Base-by-base conservation (phyloP, 306 rosid genomes). In the Vachellia pachyceras region DNA sequence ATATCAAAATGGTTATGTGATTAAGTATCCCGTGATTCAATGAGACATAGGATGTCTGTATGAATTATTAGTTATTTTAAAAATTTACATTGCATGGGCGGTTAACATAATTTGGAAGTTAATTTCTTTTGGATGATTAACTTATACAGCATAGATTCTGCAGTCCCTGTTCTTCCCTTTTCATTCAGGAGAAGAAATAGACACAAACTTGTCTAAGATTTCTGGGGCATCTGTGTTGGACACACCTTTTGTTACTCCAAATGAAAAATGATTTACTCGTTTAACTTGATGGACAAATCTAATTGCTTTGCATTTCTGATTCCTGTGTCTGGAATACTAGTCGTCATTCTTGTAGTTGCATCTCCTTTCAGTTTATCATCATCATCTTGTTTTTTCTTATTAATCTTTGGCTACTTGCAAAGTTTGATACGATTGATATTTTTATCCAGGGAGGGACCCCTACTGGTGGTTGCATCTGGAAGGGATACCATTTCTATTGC, bases 381-480 rank as follows among this genome's bases (percentile, higher is more conserved):
- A 45, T 44, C 47, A 9, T 44, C 57, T 50, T 50, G 57, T 50
- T 5, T 50, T 50, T 50, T 37, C 22, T 69, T 25, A 69, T 61
- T 47, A 61, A 73, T 83, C 36, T 73, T 52, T 54, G 47, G 61
- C 35, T 64, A 39, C 68, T 40, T 70, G 46, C 41, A 55, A 67
- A 72, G 61, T 65, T 73, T 47, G 58, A 69, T 68, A 71, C 85
- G 55, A 20, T 67, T 84, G 69, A 50, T 76, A 69, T 69, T 57
- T 68, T 68, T 85, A 68, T 80, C 70, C 82, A 91, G 99, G 95
- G 95, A 91, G 85, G 99, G 97, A 70, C 99, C 99, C 20, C 76
- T 95, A 45, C 76, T 95, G 89, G 95, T 95, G 87, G 88, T 93
- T 77, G 97, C 99, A 76, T 93, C 92, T 60, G 99, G 99, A 65